phyloP scores from a whole-genome alignment of 768 basidiomycete species.

The Leccinum aurantiacum region DNA sequence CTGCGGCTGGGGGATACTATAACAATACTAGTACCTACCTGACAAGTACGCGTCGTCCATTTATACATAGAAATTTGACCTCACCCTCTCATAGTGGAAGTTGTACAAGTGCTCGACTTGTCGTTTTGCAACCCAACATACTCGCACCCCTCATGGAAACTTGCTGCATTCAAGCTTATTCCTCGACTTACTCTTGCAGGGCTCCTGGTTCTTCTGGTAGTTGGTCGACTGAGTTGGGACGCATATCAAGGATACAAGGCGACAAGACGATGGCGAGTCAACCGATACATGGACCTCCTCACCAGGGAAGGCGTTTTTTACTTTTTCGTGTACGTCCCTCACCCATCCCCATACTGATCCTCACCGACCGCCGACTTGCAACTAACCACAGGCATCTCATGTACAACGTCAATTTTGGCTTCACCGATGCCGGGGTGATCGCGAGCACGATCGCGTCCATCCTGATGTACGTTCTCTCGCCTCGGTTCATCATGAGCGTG shows the following conservation, averaged over 20 bases:
- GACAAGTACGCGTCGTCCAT: conserved; percentile 4
- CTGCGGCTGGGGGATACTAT: neutral
- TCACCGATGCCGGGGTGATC: neutral
- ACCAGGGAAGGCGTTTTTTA: conserved; percentile 18
- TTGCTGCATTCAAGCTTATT: conserved; percentile 14
- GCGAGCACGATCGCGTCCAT: neutral
- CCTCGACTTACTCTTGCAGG: conserved; percentile 14
- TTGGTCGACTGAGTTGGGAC: conserved; percentile 8
- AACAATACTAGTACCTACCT: conserved; percentile 11
- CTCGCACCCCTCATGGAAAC: neutral
- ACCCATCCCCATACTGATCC: too few species aligned
- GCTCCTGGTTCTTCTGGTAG: conserved; percentile 12
- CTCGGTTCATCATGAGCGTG: conserved; percentile 22
- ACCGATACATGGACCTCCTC: conserved; percentile 16
- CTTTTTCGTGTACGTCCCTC: conserved; percentile 18
- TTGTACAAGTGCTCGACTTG: conserved; percentile 10
- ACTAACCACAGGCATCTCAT: conserved; percentile 14
- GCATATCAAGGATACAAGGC: conserved; percentile 9
- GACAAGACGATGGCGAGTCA: conserved; percentile 12
- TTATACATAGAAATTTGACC: neutral
- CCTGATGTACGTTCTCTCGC: conserved; percentile 10
- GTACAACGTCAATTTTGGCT: conserved; percentile 12
- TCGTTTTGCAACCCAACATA: conserved; percentile 14
- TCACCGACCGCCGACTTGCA: neutral
- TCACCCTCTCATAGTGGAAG: conserved; percentile 12